These are phyloP conservation scores for Aspergillus baeticus DNA, from an alignment of 495 filamentous ascomycete species.

Conservation along the genomic window DNA sequence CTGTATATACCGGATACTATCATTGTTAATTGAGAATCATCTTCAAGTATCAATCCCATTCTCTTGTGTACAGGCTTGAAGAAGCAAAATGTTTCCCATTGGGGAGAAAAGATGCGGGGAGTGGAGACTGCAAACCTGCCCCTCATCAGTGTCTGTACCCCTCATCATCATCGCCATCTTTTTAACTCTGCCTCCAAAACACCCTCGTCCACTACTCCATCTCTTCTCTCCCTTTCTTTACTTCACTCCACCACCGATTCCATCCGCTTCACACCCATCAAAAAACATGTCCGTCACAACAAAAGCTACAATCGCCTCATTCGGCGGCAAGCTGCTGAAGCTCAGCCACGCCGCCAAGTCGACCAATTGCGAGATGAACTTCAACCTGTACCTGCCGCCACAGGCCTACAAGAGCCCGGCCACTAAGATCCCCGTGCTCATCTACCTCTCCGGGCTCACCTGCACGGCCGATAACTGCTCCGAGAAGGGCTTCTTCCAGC, in stretches of 20 bases:
- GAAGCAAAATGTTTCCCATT: constrained; percentile 6
- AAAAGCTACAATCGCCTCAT: constrained; percentile 85
- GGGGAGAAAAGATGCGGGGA: constrained; percentile 12
- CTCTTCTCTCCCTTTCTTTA: neutral
- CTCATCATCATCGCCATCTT: constrained; percentile 11
- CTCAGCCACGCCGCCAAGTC: constrained; percentile 76
- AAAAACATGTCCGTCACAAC: constrained; percentile 73
- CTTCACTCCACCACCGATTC: neutral
- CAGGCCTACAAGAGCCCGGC: constrained; percentile 40
- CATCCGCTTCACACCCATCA: neutral
- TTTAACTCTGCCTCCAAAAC: constrained; percentile 4
- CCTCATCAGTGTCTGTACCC: constrained; percentile 22
- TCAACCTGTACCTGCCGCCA: constrained; percentile 68
- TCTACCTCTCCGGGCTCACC: constrained; percentile 92
- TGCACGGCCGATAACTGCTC: constrained; percentile 95
- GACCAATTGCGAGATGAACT: constrained; percentile 62
- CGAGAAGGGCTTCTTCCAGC: constrained; percentile 94
- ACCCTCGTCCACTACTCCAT: too few relatives aligned
- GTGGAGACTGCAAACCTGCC: constrained; percentile 4
- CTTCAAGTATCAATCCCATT: neutral
- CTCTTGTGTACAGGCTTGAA: neutral
- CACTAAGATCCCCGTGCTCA: constrained; percentile 75
- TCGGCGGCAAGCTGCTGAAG: constrained; percentile 94
- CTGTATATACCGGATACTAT: neutral
- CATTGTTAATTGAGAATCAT: neutral